These are phyloP conservation scores for Amanita phalloides DNA, from an alignment of 768 basidiomycete genomes.

Conservation along the genomic window DNA sequence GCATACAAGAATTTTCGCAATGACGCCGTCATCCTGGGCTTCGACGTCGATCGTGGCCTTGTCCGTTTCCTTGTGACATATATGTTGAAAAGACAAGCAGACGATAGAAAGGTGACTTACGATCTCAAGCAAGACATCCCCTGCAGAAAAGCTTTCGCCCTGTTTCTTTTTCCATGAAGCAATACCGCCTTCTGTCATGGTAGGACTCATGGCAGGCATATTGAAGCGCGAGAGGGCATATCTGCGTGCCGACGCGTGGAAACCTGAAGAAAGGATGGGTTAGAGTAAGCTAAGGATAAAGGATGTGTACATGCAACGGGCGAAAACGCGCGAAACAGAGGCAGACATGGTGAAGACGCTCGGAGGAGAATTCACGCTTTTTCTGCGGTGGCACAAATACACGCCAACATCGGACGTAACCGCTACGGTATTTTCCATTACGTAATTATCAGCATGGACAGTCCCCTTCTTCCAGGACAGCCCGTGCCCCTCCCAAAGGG, in stretches of 20 bases:
- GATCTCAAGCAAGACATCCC: conserved; percentile 95
- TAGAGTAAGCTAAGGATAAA: neutral
- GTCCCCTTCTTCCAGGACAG: conserved; percentile 64
- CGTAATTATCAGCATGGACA: conserved; percentile 10
- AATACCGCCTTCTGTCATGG: conserved; percentile 99
- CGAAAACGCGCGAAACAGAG: conserved; percentile 52
- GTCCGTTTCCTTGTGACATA: conserved; percentile 79
- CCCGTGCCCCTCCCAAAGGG: conserved; percentile 48
- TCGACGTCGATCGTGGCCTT: conserved; percentile 99
- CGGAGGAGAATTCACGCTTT: conserved; percentile 10
- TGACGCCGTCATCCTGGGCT: conserved; percentile 93
- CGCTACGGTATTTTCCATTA: neutral
- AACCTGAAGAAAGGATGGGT: conserved; percentile 33
- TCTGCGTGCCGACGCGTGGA: conserved; percentile 74
- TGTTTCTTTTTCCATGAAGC: conserved; percentile 96
- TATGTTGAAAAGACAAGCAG: neutral
- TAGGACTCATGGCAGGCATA: conserved; percentile 99
- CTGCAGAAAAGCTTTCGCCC: conserved; percentile 79
- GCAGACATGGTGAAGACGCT: conserved; percentile 40
- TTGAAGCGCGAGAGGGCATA: conserved; percentile 78
- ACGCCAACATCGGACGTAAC: conserved; percentile 16
- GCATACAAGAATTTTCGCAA: conserved; percentile 94
- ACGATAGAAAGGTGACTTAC: conserved; percentile 25
- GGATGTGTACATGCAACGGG: conserved; percentile 42
- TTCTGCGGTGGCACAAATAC: conserved; percentile 19